These are phyloP conservation scores for Fusarium sp. DNA, from an alignment of 2,329 filamentous ascomycete species.

Conservation along the genomic window DNA sequence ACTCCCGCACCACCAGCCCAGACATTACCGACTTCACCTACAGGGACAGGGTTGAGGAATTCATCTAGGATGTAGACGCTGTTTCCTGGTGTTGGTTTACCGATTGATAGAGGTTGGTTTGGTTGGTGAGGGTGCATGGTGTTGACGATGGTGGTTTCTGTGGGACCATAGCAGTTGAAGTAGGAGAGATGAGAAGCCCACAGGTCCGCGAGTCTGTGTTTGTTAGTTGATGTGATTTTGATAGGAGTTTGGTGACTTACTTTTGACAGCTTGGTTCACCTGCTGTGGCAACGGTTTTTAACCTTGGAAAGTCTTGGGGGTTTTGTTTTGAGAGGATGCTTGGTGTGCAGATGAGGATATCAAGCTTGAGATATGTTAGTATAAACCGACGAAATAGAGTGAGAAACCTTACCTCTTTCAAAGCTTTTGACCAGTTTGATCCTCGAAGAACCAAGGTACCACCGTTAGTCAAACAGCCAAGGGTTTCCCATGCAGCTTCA, in stretches of 20 bases:
- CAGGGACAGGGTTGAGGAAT: constrained; percentile 55
- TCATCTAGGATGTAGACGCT: constrained; percentile 67
- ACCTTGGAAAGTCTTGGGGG: constrained; percentile 60
- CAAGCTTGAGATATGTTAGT: constrained; percentile 52
- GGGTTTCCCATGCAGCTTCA: constrained; percentile 69
- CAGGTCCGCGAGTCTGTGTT: constrained; percentile 59
- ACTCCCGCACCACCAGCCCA: constrained; percentile 67
- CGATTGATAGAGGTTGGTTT: constrained; percentile 64
- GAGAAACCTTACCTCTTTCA: constrained; percentile 54
- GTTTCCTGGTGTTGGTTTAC: constrained; percentile 67
- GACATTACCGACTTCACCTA: constrained; percentile 65
- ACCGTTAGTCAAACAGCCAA: constrained; percentile 66
- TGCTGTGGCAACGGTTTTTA: constrained; percentile 64
- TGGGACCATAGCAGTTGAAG: constrained; percentile 70
- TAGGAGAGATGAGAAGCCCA: constrained; percentile 63
- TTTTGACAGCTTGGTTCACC: constrained; percentile 63
- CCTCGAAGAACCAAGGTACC: constrained; percentile 66
- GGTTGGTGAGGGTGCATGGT: constrained; percentile 57
- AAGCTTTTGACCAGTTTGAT: constrained; percentile 60
- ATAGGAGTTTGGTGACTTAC: constrained; percentile 44
- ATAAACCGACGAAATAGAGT: accelerated
- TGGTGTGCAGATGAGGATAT: constrained; percentile 67
- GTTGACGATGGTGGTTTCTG: constrained; percentile 70
- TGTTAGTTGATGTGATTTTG: not conserved
- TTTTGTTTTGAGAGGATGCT: constrained; percentile 64